Conservation (phyloP, 345 rosid species). For the Salix arbutifolia region DNA sequence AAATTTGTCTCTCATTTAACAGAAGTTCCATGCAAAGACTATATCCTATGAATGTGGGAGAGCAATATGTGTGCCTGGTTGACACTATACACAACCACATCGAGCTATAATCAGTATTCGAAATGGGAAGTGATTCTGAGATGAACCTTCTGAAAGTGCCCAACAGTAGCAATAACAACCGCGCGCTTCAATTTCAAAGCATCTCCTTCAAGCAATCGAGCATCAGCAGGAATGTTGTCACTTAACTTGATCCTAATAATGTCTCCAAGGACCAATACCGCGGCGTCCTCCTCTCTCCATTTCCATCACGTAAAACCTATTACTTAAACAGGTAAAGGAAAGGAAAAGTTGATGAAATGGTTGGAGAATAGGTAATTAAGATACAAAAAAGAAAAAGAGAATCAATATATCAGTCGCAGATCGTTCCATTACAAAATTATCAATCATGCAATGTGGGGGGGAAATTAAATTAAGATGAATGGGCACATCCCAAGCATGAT, state of each 20-base stretch:
- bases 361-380: background rate
- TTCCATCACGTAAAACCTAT: conserved; percentile 43
- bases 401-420: no score
- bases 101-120: background rate
- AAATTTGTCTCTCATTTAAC: no score
- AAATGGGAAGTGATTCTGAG: background rate
- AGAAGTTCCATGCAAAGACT: no score
- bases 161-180: conserved; percentile 83
- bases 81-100: background rate
- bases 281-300: conserved; percentile 54
- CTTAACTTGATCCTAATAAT: conserved; percentile 54
- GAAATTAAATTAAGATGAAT: no score
- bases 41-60: no score
- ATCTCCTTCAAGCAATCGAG: conserved; percentile 61
- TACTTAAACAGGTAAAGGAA: background rate
- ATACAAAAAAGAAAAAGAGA: background rate
- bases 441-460: no score
- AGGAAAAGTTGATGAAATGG: background rate
- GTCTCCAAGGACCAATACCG: conserved; percentile 51
- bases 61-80: no score
- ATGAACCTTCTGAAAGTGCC: conserved; percentile 83
- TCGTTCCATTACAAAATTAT: no score
- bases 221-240: conserved; percentile 58
- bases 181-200: conserved; percentile 62
- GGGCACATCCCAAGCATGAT: no score